phyloP scores from a whole-genome alignment of 2,329 filamentous ascomycete genomes.

The Cryphonectria japonica region DNA sequence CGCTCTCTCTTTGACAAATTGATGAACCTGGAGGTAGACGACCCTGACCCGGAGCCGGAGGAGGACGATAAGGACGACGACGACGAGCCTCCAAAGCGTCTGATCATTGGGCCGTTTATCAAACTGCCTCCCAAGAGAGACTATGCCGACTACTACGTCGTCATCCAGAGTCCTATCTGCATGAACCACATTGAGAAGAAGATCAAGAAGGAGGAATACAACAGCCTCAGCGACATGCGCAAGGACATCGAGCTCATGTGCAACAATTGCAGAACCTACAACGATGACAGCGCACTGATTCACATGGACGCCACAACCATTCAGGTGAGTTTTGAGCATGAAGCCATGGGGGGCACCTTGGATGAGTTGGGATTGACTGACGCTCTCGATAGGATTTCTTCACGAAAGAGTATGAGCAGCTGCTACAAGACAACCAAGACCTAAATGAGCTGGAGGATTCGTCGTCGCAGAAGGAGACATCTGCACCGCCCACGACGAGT shows the following conservation, averaged over 20 bases:
- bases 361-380: conserved; percentile 37
- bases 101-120: conserved; percentile 93
- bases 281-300: conserved; percentile 91
- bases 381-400: conserved; percentile 56
- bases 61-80: conserved; percentile 49
- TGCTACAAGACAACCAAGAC: conserved; percentile 57
- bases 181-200: conserved; percentile 95
- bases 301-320: conserved; percentile 93
- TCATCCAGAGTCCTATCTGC: conserved; percentile 90
- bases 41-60: conserved; percentile 56
- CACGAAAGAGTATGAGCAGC: conserved; percentile 56
- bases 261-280: conserved; percentile 91
- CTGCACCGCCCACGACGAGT: conserved; percentile 57
- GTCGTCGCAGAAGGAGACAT: conserved; percentile 45
- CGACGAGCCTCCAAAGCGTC: conserved; percentile 66
- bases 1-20: conserved; percentile 77
- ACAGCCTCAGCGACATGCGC: conserved; percentile 76
- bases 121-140: conserved; percentile 86
- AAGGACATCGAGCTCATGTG: conserved; percentile 84
- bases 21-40: conserved; percentile 83
- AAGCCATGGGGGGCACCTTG: not conserved
- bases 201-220: conserved; percentile 96
- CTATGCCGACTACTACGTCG: conserved; percentile 93
- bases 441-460: conserved; percentile 59
- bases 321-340: conserved; percentile 65